These are phyloP conservation scores for Aspergillus aculeatinus DNA, from an alignment of 2,329 filamentous ascomycete genomes.

Conservation along the genomic window DNA sequence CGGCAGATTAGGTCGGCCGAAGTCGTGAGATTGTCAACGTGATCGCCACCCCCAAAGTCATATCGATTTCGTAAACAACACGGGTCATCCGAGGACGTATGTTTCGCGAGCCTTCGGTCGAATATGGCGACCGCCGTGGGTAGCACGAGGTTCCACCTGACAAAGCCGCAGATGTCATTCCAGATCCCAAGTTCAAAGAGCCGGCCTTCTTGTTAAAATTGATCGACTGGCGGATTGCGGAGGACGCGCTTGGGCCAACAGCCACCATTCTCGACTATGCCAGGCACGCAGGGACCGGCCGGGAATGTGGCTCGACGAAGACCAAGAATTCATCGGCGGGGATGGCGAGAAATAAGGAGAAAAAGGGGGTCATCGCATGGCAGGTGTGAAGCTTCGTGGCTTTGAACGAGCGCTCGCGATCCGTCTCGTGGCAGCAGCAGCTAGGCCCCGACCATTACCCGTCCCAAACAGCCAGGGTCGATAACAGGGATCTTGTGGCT, in stretches of 20 bases:
- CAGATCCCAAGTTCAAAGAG: neutral
- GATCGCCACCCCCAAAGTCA: conserved; percentile 11
- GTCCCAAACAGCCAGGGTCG: conserved; percentile 9
- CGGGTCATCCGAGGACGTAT: neutral
- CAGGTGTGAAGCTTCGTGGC: neutral
- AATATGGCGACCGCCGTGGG: neutral
- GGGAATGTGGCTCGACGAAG: neutral
- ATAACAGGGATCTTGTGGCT: conserved; percentile 13
- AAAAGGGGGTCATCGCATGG: conserved; percentile 2
- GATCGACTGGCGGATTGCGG: neutral
- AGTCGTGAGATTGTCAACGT: conserved; percentile 7
- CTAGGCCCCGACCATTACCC: conserved; percentile 13
- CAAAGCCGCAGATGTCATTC: conserved; percentile 7
- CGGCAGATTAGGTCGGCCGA: neutral
- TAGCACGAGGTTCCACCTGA: conserved; percentile 5
- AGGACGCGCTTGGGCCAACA: conserved; percentile 2
- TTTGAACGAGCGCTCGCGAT: conserved; percentile 17
- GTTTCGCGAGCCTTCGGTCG: neutral
- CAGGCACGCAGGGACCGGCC: neutral
- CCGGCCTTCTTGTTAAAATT: neutral
- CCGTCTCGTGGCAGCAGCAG: conserved; percentile 15
- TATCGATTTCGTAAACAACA: conserved; percentile 2
- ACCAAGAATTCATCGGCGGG: neutral
- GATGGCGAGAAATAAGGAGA: neutral
- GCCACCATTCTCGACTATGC: conserved; percentile 3